A percentile compares a stretch with the other conserved stretches of the same genome.
Evolutionary conservation across 202 grass and related monocot species (phyloP).

Genomic region (Zizania palustris): DNA sequence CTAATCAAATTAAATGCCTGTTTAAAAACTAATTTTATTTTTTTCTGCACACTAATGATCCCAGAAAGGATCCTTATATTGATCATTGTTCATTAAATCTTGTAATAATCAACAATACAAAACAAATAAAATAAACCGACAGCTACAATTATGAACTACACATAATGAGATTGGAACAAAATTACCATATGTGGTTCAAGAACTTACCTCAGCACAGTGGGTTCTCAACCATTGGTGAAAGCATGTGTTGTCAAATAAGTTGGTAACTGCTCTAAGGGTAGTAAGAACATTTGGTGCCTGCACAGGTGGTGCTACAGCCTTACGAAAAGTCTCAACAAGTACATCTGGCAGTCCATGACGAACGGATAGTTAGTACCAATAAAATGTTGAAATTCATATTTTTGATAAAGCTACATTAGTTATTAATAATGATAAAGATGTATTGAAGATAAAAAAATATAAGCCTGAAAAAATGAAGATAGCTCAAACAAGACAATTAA

Average conservation of each 20-base stretch:
- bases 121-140: slow-evolving; percentile 1
- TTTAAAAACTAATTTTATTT: slow-evolving; percentile 9
- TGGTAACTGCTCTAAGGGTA: slow-evolving; percentile 64
- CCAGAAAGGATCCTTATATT: slow-evolving; percentile 6
- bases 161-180: slow-evolving; percentile 23
- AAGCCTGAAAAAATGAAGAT: background rate
- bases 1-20: background rate
- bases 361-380: slow-evolving; percentile 23
- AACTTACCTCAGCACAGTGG: slow-evolving; percentile 78
- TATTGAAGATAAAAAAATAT: background rate
- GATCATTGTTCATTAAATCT: background rate
- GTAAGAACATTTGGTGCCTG: slow-evolving; percentile 87
- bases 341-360: slow-evolving; percentile 54
- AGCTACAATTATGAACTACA: slow-evolving; percentile 6
- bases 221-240: slow-evolving; percentile 80
- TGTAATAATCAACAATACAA: background rate
- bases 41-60: slow-evolving; percentile 9
- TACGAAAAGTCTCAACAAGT: slow-evolving; percentile 71
- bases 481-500: background rate
- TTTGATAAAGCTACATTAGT: background rate
- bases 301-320: slow-evolving; percentile 55
- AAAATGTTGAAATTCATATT: slow-evolving; percentile 4
- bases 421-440: background rate
- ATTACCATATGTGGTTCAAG: slow-evolving; percentile 7
- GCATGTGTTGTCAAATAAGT: slow-evolving; percentile 78